Base-by-base conservation (phyloP, 2,329 filamentous ascomycete genomes). In the Trichoderma sp. region DNA sequence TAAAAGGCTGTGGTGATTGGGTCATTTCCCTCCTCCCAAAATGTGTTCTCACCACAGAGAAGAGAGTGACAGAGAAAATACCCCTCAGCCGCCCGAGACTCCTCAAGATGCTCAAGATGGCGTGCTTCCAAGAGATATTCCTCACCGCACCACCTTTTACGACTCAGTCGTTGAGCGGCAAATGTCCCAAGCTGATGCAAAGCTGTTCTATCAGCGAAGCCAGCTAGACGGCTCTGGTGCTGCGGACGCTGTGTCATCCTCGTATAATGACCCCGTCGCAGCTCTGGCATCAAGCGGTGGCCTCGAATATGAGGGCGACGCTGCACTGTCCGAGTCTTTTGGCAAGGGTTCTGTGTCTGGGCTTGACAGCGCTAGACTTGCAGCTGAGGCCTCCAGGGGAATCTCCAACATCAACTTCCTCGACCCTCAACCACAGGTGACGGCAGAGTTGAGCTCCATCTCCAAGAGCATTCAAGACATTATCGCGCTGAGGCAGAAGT, bases 171-270 rank as follows among this genome's bases (percentile, higher is more conserved):
- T 73, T 38, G 71, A 73, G 60, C 71, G 71, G 27, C 71, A 73
- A 38, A 73, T 73, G 71, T 53, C 59, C 21, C 71, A 73, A 9
- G 53, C 71, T 9, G 71, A 73, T 29, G 71, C 71, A 3, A 73
- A 73, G 41, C 71, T 73, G 60, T 73, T 73, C 27, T 73, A 73
- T 8, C 71, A 73, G 41, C 71, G 71, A 45, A 73, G 71, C 60
- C 59, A 73, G 16, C 24, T 65, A 21, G 71, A 73, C 6, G n/a
- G 63, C 38, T 50, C 68, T 4, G 27, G 38, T 18, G 27, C 41
- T 18, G 2, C 33, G 27, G 59, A 62, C 12, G 5, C 31, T 14
- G 35, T 14, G 35, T n/a, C 71, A 31, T 4, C 14, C 41, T 72
- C 69, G 27, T 73, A 65, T 33, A 73, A 64, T 38, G 71, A 73